Evolutionary conservation across 257 asterid genomes (phyloP), one percentile per base, ranked within the genome.

Genomic region (Nicotiana tomentosiformis): DNA sequence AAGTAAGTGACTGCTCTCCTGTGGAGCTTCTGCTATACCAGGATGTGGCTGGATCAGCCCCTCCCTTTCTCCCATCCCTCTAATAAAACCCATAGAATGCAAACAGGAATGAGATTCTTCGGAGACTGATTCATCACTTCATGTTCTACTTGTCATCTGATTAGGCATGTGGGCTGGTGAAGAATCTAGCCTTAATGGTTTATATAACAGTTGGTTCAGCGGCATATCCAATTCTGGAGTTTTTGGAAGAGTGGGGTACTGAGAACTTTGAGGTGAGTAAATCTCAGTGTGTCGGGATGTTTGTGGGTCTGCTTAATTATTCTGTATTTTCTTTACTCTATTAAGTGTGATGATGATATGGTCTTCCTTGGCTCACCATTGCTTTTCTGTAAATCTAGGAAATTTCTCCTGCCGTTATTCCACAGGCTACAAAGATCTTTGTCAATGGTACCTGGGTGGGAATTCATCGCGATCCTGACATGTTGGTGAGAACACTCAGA

Each of bases 361-460:
- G 29, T 76, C 80, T 76, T 29, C 49, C 26, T 16, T 53, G 43
- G 10, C 46, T 76, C 65, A 76, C 65, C 26, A 16, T 76, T 76
- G 9, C 16, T 76, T 76, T 76, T 12, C 65, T 76, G 62, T 80
- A 20, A 20, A 87, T 87, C 80, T 72, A 96, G 99, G 99, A 96
- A 92, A 94, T 96, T 35, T 96, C 99, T 72, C 98, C 98, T 82
- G 97, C 94, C 72, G 99, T 96, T 80, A 96, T 96, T 89, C 98
- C 98, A 17, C 93, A 87, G 88, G 93, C 98, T 70, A 96, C 98
- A 64, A 96, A 96, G 85, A 94, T 96, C 82, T 96, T 96, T 87
- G 98, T 96, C 84, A 96, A 96, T 88, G 99, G 99, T 79, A 90
- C 93, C 80, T 96, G 99, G 99, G 94, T 94, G 80, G 99, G 98